Evolutionary conservation across 2,329 filamentous ascomycete genomes (phyloP), one percentile per base, ranked within the genome.

Genomic region (Aspergillus sp.): DNA sequence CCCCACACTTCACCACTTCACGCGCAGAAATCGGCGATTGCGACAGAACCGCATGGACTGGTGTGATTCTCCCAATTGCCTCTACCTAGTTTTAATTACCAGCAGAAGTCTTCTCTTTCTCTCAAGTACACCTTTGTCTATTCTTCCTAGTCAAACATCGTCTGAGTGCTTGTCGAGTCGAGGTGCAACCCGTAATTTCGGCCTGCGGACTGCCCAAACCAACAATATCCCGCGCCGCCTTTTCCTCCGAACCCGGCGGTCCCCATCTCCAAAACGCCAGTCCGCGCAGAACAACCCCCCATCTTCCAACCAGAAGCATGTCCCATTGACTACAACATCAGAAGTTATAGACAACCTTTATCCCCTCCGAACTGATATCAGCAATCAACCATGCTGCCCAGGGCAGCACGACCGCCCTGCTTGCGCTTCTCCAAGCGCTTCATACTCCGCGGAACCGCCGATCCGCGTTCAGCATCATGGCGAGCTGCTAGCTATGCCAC

Each of bases 191-290:
- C 8, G 8, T 30, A 30, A 8, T 30, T 11, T 7, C 26, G 26
- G 26, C 8, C 8, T 8, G 3, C 26, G 26, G 26, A 11, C 26
- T 30, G 8, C 26, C 26, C 9, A 30, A 30, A 30, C 26, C 26
- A 30, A 30, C 26, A 48, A 49, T 51, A 57, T 19, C 40, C 40
- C 40, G 19, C 40, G 40, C 40, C 45, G 16, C 49, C 16, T 58
- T 64, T 68, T 62, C 53, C 65, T 68, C 67, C 67, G 67, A 70
- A 68, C 59, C 63, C 66, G 67, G 67, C 65, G 62, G 57, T 62
- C 57, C 56, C 53, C 64, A 57, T 58, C 54, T 53, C 26, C 61
- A 53, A 60, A 54, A 51, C 57, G 55, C 58, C 50, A 59, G 51
- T 51, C 51, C 55, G 50, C 50, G 40, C 55, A 54, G 50, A 48